Percentiles rank a stretch among this genome's conserved stretches.
phyloP scores from a whole-genome alignment of 345 rosid species.

The Gossypium sturtianum region DNA sequence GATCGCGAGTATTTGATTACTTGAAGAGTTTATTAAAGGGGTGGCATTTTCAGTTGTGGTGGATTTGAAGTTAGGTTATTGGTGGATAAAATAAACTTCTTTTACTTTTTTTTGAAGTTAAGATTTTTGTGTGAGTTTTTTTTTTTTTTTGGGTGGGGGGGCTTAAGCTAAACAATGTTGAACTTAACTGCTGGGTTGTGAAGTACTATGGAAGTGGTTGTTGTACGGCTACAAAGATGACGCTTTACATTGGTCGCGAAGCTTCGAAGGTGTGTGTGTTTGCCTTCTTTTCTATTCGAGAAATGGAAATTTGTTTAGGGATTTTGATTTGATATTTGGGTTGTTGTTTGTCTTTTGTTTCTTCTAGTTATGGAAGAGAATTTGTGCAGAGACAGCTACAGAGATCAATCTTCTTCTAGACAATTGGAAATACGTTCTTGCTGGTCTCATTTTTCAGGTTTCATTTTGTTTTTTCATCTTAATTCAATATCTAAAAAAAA shows the following conservation, averaged over 20 bases:
- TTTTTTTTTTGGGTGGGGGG: too few species aligned
- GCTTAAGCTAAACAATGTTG: conserved; percentile 28
- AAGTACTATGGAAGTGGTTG: conserved; percentile 59
- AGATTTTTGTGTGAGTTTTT: not conserved
- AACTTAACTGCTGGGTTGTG: conserved; percentile 40
- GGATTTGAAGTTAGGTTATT: too few species aligned
- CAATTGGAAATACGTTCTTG: conserved; percentile 86
- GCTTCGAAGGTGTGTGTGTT: conserved; percentile 53
- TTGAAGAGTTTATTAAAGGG: conserved; percentile 15
- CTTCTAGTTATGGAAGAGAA: conserved; percentile 84
- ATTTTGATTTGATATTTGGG: conserved; percentile 17
- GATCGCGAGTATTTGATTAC: not conserved
- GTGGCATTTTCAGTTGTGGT: conserved; percentile 13
- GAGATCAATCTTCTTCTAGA: conserved; percentile 81
- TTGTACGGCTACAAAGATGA: conserved; percentile 51
- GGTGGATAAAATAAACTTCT: too few species aligned
- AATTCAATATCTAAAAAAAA: not conserved
- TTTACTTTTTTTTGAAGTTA: not conserved
- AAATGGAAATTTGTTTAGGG: not conserved
- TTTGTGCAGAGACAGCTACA: conserved; percentile 69
- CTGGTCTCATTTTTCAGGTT: conserved; percentile 92
- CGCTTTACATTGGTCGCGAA: conserved; percentile 91
- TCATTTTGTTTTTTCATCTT: not conserved
- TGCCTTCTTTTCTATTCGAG: not conserved
- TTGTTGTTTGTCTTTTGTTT: not conserved